Percentiles rank a stretch among this genome's conserved stretches.
These are phyloP conservation scores for Mycena chlorophos DNA, from an alignment of 768 basidiomycete species.

Conservation along the genomic window DNA sequence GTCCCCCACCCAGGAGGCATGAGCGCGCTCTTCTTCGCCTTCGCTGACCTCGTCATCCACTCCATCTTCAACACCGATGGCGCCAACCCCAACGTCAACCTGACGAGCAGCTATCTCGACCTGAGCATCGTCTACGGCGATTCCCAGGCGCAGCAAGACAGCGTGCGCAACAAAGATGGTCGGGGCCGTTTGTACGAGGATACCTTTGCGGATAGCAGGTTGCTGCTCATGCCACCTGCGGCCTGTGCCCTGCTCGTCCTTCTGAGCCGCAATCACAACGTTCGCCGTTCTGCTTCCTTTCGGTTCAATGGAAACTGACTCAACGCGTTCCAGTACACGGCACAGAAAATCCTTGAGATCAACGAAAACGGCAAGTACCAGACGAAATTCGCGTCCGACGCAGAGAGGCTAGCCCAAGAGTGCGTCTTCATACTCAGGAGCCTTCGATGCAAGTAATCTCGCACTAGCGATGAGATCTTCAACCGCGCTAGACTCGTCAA, in stretches of 20 bases:
- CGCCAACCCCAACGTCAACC: slow-evolving; percentile 54
- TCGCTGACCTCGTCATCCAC: slow-evolving; percentile 77
- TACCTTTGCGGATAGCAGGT: slow-evolving; percentile 63
- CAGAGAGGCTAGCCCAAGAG: slow-evolving; percentile 49
- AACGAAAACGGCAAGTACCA: slow-evolving; percentile 60
- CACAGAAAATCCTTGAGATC: slow-evolving; percentile 63
- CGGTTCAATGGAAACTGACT: neutral
- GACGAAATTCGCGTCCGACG: slow-evolving; percentile 24
- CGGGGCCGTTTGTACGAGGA: slow-evolving; percentile 68
- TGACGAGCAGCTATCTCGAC: slow-evolving; percentile 74
- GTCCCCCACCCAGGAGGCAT: slow-evolving; percentile 65
- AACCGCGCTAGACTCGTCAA: slow-evolving; percentile 73
- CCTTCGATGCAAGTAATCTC: neutral
- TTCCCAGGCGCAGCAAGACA: slow-evolving; percentile 45
- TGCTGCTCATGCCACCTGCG: slow-evolving; percentile 73
- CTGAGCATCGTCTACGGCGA: slow-evolving; percentile 73
- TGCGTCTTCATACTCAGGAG: too few relatives aligned
- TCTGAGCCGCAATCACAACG: slow-evolving; percentile 74
- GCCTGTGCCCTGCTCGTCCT: slow-evolving; percentile 67
- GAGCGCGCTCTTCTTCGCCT: slow-evolving; percentile 74
- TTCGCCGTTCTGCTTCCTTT: slow-evolving; percentile 32
- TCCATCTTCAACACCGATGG: slow-evolving; percentile 62
- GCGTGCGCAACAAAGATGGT: slow-evolving; percentile 63
- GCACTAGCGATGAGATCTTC: slow-evolving; percentile 65
- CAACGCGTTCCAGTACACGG: slow-evolving; percentile 54